These are phyloP conservation scores for Paracoccidioides brasiliensis DNA, from an alignment of 2,329 filamentous ascomycete species.

Conservation along the genomic window DNA sequence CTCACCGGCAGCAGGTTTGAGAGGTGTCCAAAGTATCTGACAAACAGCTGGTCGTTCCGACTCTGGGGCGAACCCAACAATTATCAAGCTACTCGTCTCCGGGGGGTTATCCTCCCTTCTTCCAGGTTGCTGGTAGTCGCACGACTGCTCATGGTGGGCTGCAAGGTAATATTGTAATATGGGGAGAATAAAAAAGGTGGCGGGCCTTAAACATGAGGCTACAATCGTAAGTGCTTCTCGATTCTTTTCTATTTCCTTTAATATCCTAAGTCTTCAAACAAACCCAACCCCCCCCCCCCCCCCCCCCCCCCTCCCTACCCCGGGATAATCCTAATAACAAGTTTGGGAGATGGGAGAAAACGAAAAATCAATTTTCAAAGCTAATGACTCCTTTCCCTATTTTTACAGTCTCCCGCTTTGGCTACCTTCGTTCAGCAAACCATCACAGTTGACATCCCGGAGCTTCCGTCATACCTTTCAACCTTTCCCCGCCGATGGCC, in stretches of 20 bases:
- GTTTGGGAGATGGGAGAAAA: background rate
- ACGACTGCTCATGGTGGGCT: slow-evolving; percentile 29
- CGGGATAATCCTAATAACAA: no score
- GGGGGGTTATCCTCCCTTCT: background rate
- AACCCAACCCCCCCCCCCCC: no score
- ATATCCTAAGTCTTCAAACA: background rate
- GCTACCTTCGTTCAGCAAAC: slow-evolving; percentile 64
- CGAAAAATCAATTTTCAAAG: background rate
- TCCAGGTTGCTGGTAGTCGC: slow-evolving; percentile 1
- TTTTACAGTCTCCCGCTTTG: slow-evolving; percentile 67
- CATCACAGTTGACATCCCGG: slow-evolving; percentile 55
- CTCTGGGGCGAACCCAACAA: background rate
- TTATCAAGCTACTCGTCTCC: background rate
- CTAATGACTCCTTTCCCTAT: background rate
- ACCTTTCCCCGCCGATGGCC: slow-evolving; percentile 85
- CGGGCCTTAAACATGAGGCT: slow-evolving; percentile 39
- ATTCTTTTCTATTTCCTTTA: background rate
- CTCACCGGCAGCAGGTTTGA: background rate
- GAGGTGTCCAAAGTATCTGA: background rate
- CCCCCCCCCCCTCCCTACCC: no score
- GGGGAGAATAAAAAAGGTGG: slow-evolving; percentile 42
- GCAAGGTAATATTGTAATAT: slow-evolving; percentile 25
- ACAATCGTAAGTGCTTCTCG: slow-evolving; percentile 32
- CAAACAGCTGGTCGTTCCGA: background rate
- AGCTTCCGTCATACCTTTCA: slow-evolving; percentile 62